These are phyloP conservation scores for Tetradesmus obliquus DNA, from an alignment of 139 green algal species.

Conservation along the genomic window DNA sequence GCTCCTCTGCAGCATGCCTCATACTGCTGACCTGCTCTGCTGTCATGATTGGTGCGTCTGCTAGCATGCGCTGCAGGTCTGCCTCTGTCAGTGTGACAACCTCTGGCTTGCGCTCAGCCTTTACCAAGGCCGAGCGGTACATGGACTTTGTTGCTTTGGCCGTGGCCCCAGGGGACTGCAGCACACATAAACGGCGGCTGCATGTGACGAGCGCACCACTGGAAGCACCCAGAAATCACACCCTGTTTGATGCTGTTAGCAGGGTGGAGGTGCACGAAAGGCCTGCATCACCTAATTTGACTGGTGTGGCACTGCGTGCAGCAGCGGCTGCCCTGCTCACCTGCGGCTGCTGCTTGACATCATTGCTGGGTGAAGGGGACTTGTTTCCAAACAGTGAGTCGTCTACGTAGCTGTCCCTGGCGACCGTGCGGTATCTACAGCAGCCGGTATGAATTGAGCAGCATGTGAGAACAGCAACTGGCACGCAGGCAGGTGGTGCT, in stretches of 20 bases:
- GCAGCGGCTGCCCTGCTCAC: neutral
- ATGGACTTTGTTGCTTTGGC: neutral
- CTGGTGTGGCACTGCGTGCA: neutral
- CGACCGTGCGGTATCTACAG: constrained; percentile 57
- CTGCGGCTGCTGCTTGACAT: neutral
- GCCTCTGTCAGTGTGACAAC: constrained; percentile 48
- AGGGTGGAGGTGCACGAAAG: neutral
- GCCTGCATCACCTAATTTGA: neutral
- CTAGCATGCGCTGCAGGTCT: constrained; percentile 78
- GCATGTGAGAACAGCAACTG: neutral
- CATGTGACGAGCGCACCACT: neutral
- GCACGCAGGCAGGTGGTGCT: neutral
- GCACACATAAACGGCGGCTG: neutral
- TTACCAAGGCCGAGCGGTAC: constrained; percentile 20
- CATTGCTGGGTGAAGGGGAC: neutral
- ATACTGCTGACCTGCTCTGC: constrained; percentile 53
- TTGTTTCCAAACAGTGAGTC: constrained; percentile 62
- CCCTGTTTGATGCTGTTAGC: neutral
- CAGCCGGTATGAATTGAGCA: neutral
- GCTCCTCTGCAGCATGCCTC: constrained; percentile 33
- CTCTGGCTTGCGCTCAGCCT: constrained; percentile 39
- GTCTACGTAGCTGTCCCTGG: constrained; percentile 61
- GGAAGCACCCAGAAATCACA: neutral
- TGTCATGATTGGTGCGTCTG: constrained; percentile 66
- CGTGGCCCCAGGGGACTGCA: neutral